Evolutionary conservation across 1,284 basidiomycete genomes (phyloP).

Genomic region (Athelia psychrophila): DNA sequence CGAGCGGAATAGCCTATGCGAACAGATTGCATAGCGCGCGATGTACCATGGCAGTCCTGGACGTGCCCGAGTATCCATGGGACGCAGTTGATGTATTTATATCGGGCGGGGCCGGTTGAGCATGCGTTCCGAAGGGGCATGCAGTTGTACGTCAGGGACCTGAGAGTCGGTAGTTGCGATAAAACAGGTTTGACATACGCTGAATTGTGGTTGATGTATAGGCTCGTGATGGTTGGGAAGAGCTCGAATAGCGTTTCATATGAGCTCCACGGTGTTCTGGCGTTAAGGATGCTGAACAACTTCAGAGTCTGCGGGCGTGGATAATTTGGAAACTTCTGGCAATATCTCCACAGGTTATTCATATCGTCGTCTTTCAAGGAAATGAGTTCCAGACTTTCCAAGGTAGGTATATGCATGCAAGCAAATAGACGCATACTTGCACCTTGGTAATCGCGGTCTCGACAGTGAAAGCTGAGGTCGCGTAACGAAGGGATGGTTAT

Average conservation of each 20-base stretch:
- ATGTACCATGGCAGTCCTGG: too few species aligned
- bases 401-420: not conserved
- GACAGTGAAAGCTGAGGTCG: not conserved
- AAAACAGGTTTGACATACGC: too few species aligned
- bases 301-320: not conserved
- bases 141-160: not conserved
- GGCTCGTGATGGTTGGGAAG: not conserved
- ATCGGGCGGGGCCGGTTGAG: too few species aligned
- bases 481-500: not conserved
- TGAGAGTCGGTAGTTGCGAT: not conserved
- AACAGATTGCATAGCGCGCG: too few species aligned
- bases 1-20: too few species aligned
- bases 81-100: too few species aligned
- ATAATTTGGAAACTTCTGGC: not conserved
- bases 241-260: not conserved
- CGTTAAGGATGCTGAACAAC: not conserved
- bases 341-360: not conserved
- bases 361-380: not conserved
- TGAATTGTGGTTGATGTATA: not conserved
- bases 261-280: too few species aligned
- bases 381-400: not conserved
- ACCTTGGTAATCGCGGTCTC: not conserved
- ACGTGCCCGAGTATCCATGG: not conserved
- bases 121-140: too few species aligned
- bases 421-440: not conserved